phyloP scores from a whole-genome alignment of 78 protist genomes.

The Tieghemostelium lacteum region DNA sequence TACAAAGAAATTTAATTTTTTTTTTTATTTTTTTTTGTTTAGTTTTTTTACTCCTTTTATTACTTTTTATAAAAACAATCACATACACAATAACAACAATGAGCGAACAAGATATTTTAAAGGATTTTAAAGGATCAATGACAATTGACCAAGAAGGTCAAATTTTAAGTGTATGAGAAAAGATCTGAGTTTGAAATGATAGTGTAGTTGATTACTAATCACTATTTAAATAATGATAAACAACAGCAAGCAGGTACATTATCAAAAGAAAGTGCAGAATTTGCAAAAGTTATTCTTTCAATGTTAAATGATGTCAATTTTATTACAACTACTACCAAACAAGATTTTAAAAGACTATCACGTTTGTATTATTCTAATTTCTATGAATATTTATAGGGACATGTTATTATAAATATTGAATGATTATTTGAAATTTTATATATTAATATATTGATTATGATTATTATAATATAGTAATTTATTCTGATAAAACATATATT shows the following conservation, averaged over 20 bases:
- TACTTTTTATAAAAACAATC: background rate
- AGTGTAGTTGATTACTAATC: background rate
- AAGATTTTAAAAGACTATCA: slow-evolving; percentile 71
- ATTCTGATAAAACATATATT: slow-evolving; percentile 37
- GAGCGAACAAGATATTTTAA: slow-evolving; percentile 45
- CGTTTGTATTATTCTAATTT: slow-evolving; percentile 36
- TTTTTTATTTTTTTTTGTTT: too few species aligned
- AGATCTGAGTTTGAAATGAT: background rate
- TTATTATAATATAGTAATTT: slow-evolving; percentile 6
- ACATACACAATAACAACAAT: background rate
- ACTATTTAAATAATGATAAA: background rate
- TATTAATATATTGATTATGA: background rate
- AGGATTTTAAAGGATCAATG: slow-evolving; percentile 61
- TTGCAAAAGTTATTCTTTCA: slow-evolving; percentile 50
- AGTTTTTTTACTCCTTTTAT: too few species aligned
- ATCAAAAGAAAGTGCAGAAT: slow-evolving; percentile 21
- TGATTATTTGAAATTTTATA: background rate
- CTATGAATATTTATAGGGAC: too few species aligned
- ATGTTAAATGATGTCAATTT: slow-evolving; percentile 64
- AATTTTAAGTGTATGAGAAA: slow-evolving; percentile 17
- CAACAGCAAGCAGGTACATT: slow-evolving; percentile 40
- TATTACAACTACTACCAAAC: slow-evolving; percentile 51
- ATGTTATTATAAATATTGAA: too few species aligned
- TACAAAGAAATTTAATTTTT: too few species aligned
- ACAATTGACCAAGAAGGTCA: slow-evolving; percentile 48